Percentiles rank a stretch among this genome's conserved stretches.
These are phyloP conservation scores for Vanilla planifolia DNA, from an alignment of 106 monocot species.

Conservation along the genomic window DNA sequence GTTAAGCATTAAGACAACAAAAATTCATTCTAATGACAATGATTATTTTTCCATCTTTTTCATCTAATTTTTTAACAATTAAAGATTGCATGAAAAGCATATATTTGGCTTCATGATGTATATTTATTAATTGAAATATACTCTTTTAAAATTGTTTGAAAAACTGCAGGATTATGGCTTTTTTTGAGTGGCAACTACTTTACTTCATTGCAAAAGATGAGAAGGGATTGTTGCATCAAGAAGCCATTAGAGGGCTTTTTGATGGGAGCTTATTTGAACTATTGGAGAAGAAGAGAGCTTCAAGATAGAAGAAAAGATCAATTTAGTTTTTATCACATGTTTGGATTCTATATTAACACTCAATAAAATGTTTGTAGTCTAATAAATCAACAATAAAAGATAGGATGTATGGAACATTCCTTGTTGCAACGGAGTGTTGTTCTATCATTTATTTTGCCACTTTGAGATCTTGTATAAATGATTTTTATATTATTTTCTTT, in stretches of 20 bases:
- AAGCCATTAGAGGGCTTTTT: slow-evolving; percentile 22
- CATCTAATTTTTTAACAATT: neutral
- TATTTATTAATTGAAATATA: too few species aligned
- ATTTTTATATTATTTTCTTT: too few species aligned
- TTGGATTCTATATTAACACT: too few species aligned
- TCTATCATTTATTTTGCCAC: too few species aligned
- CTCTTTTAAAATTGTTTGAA: neutral
- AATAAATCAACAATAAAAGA: too few species aligned
- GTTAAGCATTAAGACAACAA: neutral
- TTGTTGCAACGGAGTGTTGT: too few species aligned
- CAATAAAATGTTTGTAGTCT: too few species aligned
- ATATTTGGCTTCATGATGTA: too few species aligned
- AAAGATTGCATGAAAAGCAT: neutral
- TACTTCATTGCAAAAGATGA: slow-evolving; percentile 28
- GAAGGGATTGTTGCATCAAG: slow-evolving; percentile 18
- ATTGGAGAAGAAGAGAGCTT: slow-evolving; percentile 21
- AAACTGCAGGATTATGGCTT: slow-evolving; percentile 4
- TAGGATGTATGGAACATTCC: too few species aligned
- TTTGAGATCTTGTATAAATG: too few species aligned
- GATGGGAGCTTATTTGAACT: slow-evolving; percentile 39
- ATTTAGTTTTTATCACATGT: too few species aligned
- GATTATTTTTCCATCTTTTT: too few species aligned
- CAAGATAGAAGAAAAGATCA: neutral
- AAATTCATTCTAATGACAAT: neutral
- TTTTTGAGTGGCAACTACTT: slow-evolving; percentile 16